Base-by-base conservation (phyloP, 2,329 filamentous ascomycete species). In the Huntiella abstrusa region DNA sequence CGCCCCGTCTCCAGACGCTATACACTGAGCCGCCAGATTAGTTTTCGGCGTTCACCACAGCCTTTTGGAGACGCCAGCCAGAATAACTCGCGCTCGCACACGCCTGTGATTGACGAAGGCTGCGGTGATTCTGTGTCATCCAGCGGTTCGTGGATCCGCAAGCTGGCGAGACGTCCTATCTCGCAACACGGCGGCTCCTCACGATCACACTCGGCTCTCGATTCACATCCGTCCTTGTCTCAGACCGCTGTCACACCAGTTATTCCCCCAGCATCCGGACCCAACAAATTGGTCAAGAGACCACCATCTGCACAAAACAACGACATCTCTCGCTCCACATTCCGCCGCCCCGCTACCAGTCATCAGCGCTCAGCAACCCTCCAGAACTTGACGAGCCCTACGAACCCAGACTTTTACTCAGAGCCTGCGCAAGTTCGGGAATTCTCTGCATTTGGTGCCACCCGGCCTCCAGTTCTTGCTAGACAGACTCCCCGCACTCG, bases 261-360 rank as follows among this genome's bases (percentile, higher is more conserved):
- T 19, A 22, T 32, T n/a, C 17, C 41, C 4, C 52, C 56, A 33
- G 51, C 51, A 38, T 57, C 64, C 13, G 50, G 59, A 13, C 78
- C 76, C 13, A 87, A 87, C 60, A 86, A 84, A 63, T 67, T 87
- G 36, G 80, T 86, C 45, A 88, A 88, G 62, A 75, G 81, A 50
- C 69, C 73, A 34, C 69, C 77, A 3, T 75, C 79, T 15, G 41
- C 68, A 69, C 52, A 62, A 62, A 44, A 56, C 64, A 45, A 62
- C 63, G 34, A 15, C 11, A 36, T n/a, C 51, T 58, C 65, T 41
- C 65, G 81, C 51, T 71, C 75, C 2, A 75, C 72, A 16, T 68
- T 87, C 49, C 75, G 79, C 49, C 68, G 82, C 54, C 83, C 83
- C 45, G 80, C 80, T 40, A 87, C 83, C 13, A 86, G 82, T 58